Evolutionary conservation across 2,329 filamentous ascomycete genomes (phyloP), one percentile per base, ranked within the genome.

Genomic region (Sclerotinia sclerotiorum): DNA sequence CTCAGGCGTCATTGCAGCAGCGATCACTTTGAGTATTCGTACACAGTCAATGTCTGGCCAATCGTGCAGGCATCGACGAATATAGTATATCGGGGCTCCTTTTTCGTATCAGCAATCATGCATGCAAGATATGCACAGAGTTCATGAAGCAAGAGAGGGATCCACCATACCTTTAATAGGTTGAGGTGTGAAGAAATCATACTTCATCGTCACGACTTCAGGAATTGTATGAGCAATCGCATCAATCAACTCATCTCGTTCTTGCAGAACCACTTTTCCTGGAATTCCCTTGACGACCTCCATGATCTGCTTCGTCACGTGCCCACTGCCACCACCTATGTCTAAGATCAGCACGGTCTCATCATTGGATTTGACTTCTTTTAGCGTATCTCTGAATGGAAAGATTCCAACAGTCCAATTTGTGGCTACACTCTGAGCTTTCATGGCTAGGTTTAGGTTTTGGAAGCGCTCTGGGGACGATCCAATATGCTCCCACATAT

Each of bases 181-280:
- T 68, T 79, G 75, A 35, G 66, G 62, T 19, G 68, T 62, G 68
- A 76, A 78, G 55, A 79, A 76, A 62, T 77, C 72, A 70, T 77
- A 69, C 11, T 56, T 68, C 71, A 76, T 72, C 32, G 42, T 74
- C 55, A 75, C 75, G 0, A 81, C 75, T 0, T 77, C 79, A 0
- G 75, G 69, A 3, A 76, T 75, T 46, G 51, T 63, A 1, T 69
- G 66, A 0, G 73, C 42, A 29, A 67, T 69, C 2, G 64, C 15
- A 35, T 73, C 69, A 39, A 81, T 73, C 3, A 75, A 74, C 32
- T 76, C 69, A 1, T 76, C 77, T 5, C 77, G 72, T 68, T 83
- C 82, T 69, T 84, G 79, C 3, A 84, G 70, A 13, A 82, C 73
- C 5, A 82, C 71, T 6, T 76, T 72, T 0, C 78, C 78, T 1